Base-by-base conservation (phyloP, 371 early-diverging fungal genomes). In the Mucor lusitanicus region DNA sequence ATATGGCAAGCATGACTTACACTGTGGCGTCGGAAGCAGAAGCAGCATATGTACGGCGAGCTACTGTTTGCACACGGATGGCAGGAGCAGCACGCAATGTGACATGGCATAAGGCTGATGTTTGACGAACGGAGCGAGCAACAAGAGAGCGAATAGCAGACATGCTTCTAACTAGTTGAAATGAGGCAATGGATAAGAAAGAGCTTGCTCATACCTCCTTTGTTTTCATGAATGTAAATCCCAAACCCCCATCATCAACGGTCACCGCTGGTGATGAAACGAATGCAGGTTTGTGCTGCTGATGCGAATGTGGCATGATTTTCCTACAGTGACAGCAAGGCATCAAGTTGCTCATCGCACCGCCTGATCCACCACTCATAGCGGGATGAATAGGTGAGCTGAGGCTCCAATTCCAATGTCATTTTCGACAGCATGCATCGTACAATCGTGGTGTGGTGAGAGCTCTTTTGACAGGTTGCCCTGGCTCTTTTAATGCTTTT, bases 111-210 rank as follows among this genome's bases (percentile, higher is more conserved):
- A 46, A n/a, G 46, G n/a, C 27, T 30, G 33, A 1, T 23, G 40
- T 25, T 17, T 13, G 40, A 32, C 61, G 61, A 28, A 61, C 13
- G 6, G 61, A 25, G 3, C 21, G 28, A n/a, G 28, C 17, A 12
- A 30, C 7, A 46, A 61, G 61, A 61, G 61, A 28, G 11, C 61
- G 61, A 46, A 61, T 11, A n/a, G 32, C 46, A 19, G 61, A 61
- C 61, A 61, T 61, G 11, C 28, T 46, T 25, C 3, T 23, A 23
- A 12, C 21, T 50, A 8, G 21, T 50, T 7, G 25, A 19, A 37
- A 21, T 50, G 23, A 1, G 1, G 2, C 9, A 12, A 21, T 11
- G 23, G 25, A 12, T 11, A 8, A 25, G 9, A 50, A 50, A 50
- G 3, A 50, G 25, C 25, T 12, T 50, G 25, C 25, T 44, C 44